Evolutionary conservation across 1,139 yeast genomes (phyloP).

Genomic region (Entelexis paramagnoliae): DNA sequence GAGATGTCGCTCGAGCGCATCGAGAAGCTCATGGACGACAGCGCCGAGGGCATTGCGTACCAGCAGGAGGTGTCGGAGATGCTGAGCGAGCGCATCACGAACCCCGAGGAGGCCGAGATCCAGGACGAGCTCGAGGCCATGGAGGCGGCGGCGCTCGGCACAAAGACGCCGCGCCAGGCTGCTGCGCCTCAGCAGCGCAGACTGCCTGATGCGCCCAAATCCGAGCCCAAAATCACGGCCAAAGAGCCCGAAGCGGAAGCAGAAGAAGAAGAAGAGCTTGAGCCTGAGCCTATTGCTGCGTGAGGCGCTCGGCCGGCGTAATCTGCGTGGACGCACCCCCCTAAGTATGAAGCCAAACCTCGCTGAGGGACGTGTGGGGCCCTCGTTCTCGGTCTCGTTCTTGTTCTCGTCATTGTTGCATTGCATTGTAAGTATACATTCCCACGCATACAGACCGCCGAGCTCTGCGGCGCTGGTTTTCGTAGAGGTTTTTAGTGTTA

Average conservation of each 20-base stretch:
- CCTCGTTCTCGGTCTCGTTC: too few relatives aligned
- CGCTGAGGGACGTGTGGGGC: too few relatives aligned
- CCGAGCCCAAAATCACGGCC: neutral
- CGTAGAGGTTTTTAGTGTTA: neutral
- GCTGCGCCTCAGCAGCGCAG: too few relatives aligned
- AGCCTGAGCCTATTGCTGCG: neutral
- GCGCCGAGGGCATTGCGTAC: slow-evolving; percentile 68
- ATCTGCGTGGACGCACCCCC: too few relatives aligned
- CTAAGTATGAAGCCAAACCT: too few relatives aligned
- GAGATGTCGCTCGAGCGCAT: slow-evolving; percentile 72
- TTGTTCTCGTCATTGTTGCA: too few relatives aligned
- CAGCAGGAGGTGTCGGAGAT: slow-evolving; percentile 51
- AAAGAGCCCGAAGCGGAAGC: neutral
- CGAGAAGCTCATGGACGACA: slow-evolving; percentile 75
- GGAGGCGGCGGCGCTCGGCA: slow-evolving; percentile 34
- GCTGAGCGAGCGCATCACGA: slow-evolving; percentile 40
- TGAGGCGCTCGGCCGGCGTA: neutral
- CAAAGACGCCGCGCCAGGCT: neutral
- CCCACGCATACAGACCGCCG: too few relatives aligned
- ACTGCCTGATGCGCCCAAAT: slow-evolving; percentile 1
- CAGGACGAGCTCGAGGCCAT: slow-evolving; percentile 50
- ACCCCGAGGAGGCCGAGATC: slow-evolving; percentile 53
- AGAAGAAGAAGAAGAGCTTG: neutral
- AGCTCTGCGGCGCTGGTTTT: too few relatives aligned
- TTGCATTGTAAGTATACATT: too few relatives aligned